Evolutionary conservation across 805 yeast genomes (phyloP), one percentile per base, ranked within the genome.

Genomic region (Kodamaea kaohsiungensis): DNA sequence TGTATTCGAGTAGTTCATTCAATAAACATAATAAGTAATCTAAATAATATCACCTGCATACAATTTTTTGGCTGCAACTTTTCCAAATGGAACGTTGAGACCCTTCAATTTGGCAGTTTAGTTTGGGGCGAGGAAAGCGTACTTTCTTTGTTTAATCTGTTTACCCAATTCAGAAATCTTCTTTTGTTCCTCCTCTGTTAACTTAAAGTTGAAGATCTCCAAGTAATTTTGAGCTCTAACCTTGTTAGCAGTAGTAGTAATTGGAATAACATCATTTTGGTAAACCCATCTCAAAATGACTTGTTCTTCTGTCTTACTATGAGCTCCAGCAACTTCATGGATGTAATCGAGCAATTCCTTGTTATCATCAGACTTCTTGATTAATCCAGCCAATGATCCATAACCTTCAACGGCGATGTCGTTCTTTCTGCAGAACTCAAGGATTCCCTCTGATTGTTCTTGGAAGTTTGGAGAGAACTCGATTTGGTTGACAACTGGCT

Each of bases 401-500:
- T 85, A 88, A 1, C 89, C 90, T 62, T 83, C 87, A 13, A 87
- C 57, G 27, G 75, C 61, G 56, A 87, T 85, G 33, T 67, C 71
- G 49, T 87, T 61, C 45, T 77, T 62, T 59, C 80, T 65, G n/a
- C 95, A 88, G 74, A 89, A 89, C 15, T 86, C 95, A 52, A 88
- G 87, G 58, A 89, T 80, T 59, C 83, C 85, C 56, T 89, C 79
- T 35, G 80, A 78, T 55, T 80, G 80, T 75, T 89, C 96, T 57
- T 88, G 89, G 67, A 90, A 78, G 78, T 90, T 89, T 57, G 97
- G 97, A 70, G 91, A 96, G 69, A 88, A 77, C 62, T 91, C 93
- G 7, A 89, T 79, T 68, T 95, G 96, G 69, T 93, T 95, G 9
- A 95, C 99, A 8, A 95, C 98, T 0, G 98, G 92, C 53, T 81